Evolutionary conservation across 2,329 filamentous ascomycete genomes (phyloP).

Genomic region (Calonectria henricotiae): DNA sequence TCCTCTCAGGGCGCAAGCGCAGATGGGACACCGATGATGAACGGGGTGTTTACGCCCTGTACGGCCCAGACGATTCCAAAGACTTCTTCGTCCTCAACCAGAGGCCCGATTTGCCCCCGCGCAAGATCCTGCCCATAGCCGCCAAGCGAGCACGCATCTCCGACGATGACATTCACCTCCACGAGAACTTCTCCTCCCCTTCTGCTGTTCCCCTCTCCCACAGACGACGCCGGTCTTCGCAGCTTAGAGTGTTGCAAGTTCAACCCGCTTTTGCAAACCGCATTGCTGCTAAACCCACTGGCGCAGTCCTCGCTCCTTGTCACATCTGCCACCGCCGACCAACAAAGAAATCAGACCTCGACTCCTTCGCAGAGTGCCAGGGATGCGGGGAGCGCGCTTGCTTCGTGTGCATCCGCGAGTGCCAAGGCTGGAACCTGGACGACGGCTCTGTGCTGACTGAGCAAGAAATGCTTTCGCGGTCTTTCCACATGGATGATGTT

Average conservation of each 20-base stretch:
- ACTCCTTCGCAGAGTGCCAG: constrained; percentile 77
- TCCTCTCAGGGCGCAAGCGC: constrained; percentile 57
- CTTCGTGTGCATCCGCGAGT: constrained; percentile 79
- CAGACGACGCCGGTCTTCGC: constrained; percentile 51
- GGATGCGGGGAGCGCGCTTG: constrained; percentile 76
- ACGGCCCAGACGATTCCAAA: constrained; percentile 49
- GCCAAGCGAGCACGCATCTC: constrained; percentile 55
- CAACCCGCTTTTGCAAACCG: constrained; percentile 41
- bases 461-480: constrained; percentile 61
- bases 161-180: constrained; percentile 46
- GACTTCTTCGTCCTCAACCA: constrained; percentile 53
- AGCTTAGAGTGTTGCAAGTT: constrained; percentile 46
- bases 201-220: constrained; percentile 39
- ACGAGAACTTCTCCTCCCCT: constrained; percentile 37
- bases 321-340: constrained; percentile 79
- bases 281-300: constrained; percentile 33
- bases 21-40: constrained; percentile 55
- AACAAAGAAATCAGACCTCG: constrained; percentile 76
- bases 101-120: constrained; percentile 47
- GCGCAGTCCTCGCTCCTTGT: constrained; percentile 68
- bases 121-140: constrained; percentile 54
- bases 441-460: constrained; percentile 52
- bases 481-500: constrained; percentile 69
- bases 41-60: constrained; percentile 47
- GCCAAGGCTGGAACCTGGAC: constrained; percentile 65